phyloP scores from a whole-genome alignment of 1,284 basidiomycete species.

The Peniophora sp. region DNA sequence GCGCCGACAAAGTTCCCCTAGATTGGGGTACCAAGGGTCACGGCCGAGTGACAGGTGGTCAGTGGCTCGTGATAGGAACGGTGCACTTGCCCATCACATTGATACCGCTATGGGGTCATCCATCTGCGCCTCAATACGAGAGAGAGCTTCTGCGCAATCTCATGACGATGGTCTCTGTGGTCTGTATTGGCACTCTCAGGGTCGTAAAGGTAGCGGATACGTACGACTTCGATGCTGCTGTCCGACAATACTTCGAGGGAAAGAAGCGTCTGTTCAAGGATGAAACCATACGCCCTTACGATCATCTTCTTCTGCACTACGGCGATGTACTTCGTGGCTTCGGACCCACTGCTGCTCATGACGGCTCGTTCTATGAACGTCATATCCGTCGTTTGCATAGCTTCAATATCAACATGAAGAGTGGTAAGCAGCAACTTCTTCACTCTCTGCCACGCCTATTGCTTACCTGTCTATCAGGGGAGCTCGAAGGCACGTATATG shows the following conservation, averaged over 20 bases:
- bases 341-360: background rate
- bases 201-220: conserved; percentile 15
- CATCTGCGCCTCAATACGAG: background rate
- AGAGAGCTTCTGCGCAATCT: background rate
- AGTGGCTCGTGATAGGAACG: background rate
- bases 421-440: background rate
- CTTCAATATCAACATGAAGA: background rate
- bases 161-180: background rate
- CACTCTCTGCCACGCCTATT: background rate
- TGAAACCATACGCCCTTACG: conserved; percentile 18
- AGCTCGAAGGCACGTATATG: background rate
- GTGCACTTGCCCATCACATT: background rate
- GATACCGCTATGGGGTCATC: background rate
- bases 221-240: conserved; percentile 12
- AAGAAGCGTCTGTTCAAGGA: conserved; percentile 18
- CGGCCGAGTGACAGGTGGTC: background rate
- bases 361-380: background rate
- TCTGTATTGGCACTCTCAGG: conserved; percentile 9
- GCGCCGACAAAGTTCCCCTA: background rate
- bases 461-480: background rate
- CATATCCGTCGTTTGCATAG: background rate
- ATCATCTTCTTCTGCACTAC: conserved; percentile 27
- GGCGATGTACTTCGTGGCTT: conserved; percentile 20
- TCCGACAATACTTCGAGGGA: conserved; percentile 16
- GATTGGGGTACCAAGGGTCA: background rate